These are phyloP conservation scores for Hypoxylon sp. DNA, from an alignment of 2,329 filamentous ascomycete species.

Conservation along the genomic window DNA sequence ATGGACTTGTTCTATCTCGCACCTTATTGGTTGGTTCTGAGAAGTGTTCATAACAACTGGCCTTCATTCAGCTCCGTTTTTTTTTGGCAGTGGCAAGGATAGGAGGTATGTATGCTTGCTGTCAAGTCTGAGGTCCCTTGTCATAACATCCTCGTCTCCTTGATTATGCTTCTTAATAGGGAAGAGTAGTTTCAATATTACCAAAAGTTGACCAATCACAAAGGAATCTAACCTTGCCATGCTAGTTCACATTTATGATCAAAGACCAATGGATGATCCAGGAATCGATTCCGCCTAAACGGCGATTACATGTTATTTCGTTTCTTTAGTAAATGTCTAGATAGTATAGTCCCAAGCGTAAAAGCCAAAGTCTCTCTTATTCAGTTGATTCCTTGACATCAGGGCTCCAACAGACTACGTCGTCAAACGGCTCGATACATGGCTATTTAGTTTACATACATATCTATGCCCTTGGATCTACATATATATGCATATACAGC, in stretches of 20 bases:
- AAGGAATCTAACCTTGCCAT: not conserved
- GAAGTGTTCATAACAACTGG: not conserved
- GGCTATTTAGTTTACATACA: no score
- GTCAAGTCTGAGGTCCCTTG: not conserved
- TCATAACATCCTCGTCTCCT: not conserved
- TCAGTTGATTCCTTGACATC: no score
- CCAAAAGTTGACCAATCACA: not conserved
- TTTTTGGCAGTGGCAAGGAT: not conserved
- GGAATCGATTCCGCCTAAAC: not conserved
- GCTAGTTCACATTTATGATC: not conserved
- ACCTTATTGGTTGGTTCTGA: not conserved
- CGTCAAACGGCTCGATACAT: no score
- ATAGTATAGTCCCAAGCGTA: no score
- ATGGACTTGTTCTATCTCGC: not conserved
- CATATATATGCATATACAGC: no score
- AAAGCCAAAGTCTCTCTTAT: no score
- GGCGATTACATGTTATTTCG: no score
- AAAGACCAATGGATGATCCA: not conserved
- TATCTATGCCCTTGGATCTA: no score
- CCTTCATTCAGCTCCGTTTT: not conserved
- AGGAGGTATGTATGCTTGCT: not conserved
- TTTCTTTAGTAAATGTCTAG: no score
- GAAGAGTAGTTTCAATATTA: not conserved
- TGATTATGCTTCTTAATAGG: not conserved
- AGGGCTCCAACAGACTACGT: no score